Evolutionary conservation across 2,329 filamentous ascomycete species (phyloP), one percentile per base, ranked within the genome.

Genomic region (Polytolypa hystricis): DNA sequence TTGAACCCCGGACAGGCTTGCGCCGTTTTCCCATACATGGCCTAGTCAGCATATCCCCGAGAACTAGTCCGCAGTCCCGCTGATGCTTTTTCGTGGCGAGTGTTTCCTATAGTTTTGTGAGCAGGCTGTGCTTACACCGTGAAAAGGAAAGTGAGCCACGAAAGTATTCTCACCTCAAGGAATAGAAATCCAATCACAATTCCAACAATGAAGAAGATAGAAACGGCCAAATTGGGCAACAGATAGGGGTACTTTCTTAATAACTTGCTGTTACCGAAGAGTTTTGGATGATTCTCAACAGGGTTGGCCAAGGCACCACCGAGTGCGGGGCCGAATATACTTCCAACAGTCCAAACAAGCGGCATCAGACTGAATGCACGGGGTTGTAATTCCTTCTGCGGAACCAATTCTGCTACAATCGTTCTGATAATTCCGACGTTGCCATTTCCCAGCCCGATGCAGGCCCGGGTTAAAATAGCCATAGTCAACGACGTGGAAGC

Each of bases 391-490:
- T 86, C 81, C 55, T 74, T 85, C 56, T 91, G 78, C 0, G 85
- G 83, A 2, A 94, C 86, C 71, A 95, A 78, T 58, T 95, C 89
- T 0, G 89, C 89, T 2, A 95, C 86, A 65, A 91, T 85, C 11
- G 85, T 93, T 46, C 87, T 68, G 44, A 95, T 80, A 43, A 95
- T 95, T 1, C 91, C 83, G n/a, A 89, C 80, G 53, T 95, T 96
- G 37, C 89, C 91, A 53, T 94, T 95, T 30, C 82, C 79, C 7
- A 79, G 71, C 2, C 91, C 89, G 48, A 84, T 74, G n/a, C 95
- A 64, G 5, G 77, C 81, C 52, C 89, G 75, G 9, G 84, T 73
- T 3, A 70, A 56, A 27, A 98, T 79, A 1, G 87, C 83, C 83
- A 91, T 87, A 3, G 75, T 61, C 7, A 96, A 61, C 44, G 70